Base-by-base conservation (phyloP, 2,329 filamentous ascomycete species). In the Alternaria infectoria region DNA sequence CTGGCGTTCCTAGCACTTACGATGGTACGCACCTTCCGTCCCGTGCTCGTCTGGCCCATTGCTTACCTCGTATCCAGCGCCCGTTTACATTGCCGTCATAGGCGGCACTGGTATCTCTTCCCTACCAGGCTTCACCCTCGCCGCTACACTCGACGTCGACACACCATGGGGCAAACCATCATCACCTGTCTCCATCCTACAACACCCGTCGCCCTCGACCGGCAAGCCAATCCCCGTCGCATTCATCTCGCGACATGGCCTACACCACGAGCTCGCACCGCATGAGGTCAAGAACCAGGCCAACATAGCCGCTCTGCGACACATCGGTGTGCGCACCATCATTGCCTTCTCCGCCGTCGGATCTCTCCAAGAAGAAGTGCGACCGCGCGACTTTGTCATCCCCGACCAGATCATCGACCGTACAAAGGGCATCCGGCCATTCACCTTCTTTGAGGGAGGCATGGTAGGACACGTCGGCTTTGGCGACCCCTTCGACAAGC, bases 341-440 rank as follows among this genome's bases (percentile, higher is more conserved):
- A 92, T 99, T 77, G 93, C 95, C 68, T 99, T 99, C 85, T 95
- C 91, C 68, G 96, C 96, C 52, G 96, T 99, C 61, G 96, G 96
- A 66, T 95, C 91, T 75, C 84, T 99, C 78, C 93, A 91, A 79
- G 96, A 97, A 84, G 88, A 93, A 76, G 95, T 99, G 80, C 93
- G 92, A 82, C 96, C 96, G 46, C 91, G 96, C 83, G 96, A 99
- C 84, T 99, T 99, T 80, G 92, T 98, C 55, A 87, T 99, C 12
- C 96, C 95, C 0, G 93, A 97, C 82, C 96, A 99, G 84, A 88
- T 97, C 80, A 97, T 98, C 79, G 96, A 99, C 84, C 92, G 95
- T 67, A 98, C 95, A 70, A 98, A 97, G 87, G 96, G 95, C 57
- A 86, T 97, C 67, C 87, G 96, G 8, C 93, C 95, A 3, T 97